These are phyloP conservation scores for Sinapis alba DNA, from an alignment of 441 rosid species.

Conservation along the genomic window DNA sequence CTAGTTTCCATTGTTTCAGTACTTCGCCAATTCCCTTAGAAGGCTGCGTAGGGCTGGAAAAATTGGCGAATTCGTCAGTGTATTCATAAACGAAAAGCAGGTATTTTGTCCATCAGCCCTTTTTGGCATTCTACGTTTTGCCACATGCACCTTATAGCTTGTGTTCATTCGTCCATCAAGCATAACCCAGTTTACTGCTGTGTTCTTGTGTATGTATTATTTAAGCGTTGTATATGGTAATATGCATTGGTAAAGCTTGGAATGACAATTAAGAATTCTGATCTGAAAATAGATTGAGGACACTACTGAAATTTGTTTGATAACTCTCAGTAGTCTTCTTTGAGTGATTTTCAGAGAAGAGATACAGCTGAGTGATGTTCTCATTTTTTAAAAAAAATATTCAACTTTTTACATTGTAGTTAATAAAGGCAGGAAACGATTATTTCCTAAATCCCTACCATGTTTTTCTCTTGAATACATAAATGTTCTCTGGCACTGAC, in stretches of 20 bases:
- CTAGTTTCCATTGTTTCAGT: constrained; percentile 46
- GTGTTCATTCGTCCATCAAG: constrained; percentile 9
- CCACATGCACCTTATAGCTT: constrained; percentile 9
- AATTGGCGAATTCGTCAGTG: constrained; percentile 89
- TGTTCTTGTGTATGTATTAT: constrained; percentile 12
- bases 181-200: constrained; percentile 5
- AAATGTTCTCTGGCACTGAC: constrained; percentile 33
- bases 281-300: neutral
- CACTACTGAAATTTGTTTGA: neutral
- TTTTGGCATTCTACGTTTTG: neutral
- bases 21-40: constrained; percentile 73
- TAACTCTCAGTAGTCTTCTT: neutral
- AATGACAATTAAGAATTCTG: constrained; percentile 9
- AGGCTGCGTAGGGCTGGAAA: constrained; percentile 89
- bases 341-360: constrained; percentile 4
- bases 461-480: neutral
- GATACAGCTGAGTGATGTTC: neutral
- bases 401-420: constrained; percentile 4
- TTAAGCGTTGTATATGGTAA: constrained; percentile 5
- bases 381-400: constrained; percentile 4
- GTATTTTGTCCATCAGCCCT: constrained; percentile 45
- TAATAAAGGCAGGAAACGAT: neutral
- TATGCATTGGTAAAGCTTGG: constrained; percentile 9
- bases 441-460: constrained; percentile 1
- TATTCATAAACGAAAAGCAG: constrained; percentile 95